Evolutionary conservation across 768 basidiomycete species (phyloP).

Genomic region (Fomitopsis pulvina): DNA sequence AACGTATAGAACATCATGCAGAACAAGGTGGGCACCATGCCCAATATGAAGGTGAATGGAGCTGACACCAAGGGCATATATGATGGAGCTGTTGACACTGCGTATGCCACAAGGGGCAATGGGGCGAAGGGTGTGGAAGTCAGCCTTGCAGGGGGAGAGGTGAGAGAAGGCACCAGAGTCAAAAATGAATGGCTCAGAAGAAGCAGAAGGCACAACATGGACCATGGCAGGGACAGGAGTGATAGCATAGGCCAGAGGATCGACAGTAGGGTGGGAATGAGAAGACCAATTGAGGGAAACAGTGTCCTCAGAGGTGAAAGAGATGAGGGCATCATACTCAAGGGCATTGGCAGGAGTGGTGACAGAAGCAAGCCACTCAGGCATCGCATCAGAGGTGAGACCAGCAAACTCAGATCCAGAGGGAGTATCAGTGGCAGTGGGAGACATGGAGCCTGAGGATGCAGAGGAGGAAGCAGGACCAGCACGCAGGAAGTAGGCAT

Average conservation of each 20-base stretch:
- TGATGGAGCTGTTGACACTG: constrained; percentile 22
- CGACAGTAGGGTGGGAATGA: neutral
- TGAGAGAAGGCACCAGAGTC: constrained; percentile 20
- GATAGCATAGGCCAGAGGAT: neutral
- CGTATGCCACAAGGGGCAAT: constrained; percentile 19
- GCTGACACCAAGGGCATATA: constrained; percentile 22
- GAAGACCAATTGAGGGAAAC: neutral
- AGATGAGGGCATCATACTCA: neutral
- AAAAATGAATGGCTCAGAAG: neutral
- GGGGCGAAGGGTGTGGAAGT: constrained; percentile 20
- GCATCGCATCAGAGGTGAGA: neutral
- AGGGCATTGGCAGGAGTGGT: neutral
- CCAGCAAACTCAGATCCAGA: neutral
- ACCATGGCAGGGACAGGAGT: neutral
- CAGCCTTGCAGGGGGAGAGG: constrained; percentile 17
- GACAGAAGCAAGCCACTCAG: neutral
- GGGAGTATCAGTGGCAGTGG: neutral
- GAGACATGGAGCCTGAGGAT: neutral
- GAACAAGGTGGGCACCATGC: constrained; percentile 2
- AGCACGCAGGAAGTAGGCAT: neutral
- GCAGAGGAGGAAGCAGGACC: neutral
- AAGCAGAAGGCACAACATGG: neutral
- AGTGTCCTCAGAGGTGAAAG: neutral
- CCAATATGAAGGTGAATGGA: constrained; percentile 17
- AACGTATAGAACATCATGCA: constrained; percentile 14